Percentiles rank a stretch among this genome's conserved stretches.
phyloP scores from a whole-genome alignment of 371 early-diverging fungal species.

The Apophysomyces ossiformis region DNA sequence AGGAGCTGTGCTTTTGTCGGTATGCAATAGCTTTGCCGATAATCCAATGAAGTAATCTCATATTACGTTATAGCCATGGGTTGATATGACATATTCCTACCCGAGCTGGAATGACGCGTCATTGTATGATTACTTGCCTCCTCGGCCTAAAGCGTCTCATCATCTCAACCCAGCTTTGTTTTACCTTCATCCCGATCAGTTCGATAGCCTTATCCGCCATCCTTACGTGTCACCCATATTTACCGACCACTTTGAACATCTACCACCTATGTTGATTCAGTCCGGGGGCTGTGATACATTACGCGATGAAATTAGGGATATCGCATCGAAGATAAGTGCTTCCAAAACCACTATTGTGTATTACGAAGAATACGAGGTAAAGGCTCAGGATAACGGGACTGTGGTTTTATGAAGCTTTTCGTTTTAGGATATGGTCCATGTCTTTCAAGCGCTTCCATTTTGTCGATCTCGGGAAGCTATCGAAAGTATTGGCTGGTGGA shows the following conservation, averaged over 20 bases:
- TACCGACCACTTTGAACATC: constrained; percentile 46
- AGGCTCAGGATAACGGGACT: not conserved
- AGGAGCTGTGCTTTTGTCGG: constrained; percentile 42
- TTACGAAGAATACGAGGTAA: constrained; percentile 46
- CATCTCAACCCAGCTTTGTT: constrained; percentile 34
- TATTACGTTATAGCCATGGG: constrained; percentile 41
- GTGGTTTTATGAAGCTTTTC: not conserved
- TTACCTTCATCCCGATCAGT: constrained; percentile 38
- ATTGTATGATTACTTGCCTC: constrained; percentile 37
- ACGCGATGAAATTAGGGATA: constrained; percentile 56
- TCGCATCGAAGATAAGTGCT: constrained; percentile 28
- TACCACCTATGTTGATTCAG: constrained; percentile 65
- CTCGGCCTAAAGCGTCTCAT: constrained; percentile 24
- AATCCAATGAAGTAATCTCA: not conserved
- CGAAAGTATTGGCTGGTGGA: constrained; percentile 48
- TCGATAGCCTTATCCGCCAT: constrained; percentile 26
- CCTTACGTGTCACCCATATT: constrained; percentile 52
- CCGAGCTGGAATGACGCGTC: constrained; percentile 39
- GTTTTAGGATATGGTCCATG: constrained; percentile 57
- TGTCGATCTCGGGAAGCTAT: constrained; percentile 50
- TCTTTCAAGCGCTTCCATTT: constrained; percentile 62
- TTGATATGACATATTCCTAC: constrained; percentile 44
- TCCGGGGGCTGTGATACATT: constrained; percentile 62
- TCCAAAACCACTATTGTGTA: constrained; percentile 38
- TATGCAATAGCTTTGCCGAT: constrained; percentile 18